Conservation (phyloP, 805 yeast species). For the Candida fluviatilis region DNA sequence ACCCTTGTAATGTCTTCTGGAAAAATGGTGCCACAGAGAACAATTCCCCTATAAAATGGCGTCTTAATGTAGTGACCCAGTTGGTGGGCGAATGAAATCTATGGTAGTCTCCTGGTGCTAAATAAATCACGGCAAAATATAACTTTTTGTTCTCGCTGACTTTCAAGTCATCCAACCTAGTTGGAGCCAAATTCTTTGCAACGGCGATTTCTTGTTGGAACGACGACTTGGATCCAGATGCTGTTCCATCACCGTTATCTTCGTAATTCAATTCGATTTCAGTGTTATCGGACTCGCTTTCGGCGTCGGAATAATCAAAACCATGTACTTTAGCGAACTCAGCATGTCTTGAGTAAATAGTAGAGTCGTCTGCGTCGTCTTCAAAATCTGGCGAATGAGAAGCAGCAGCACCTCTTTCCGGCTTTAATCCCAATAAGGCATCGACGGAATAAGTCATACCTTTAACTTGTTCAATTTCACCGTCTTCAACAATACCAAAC, state of each 20-base stretch:
- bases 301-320: conserved; percentile 54
- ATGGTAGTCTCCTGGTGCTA: conserved; percentile 98
- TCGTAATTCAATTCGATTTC: conserved; percentile 46
- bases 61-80: conserved; percentile 92
- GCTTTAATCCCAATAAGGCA: conserved; percentile 70
- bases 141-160: conserved; percentile 48
- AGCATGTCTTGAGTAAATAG: conserved; percentile 49
- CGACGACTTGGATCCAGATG: conserved; percentile 25
- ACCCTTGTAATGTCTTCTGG: conserved; percentile 79
- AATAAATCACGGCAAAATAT: conserved; percentile 85
- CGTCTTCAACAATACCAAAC: conserved; percentile 74
- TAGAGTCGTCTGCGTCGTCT: conserved; percentile 36
- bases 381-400: conserved; percentile 45
- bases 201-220: conserved; percentile 33
- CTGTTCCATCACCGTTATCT: conserved; percentile 67
- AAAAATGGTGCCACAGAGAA: conserved; percentile 96
- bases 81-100: conserved; percentile 93
- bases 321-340: conserved; percentile 80
- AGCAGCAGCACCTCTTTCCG: conserved; percentile 51
- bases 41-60: conserved; percentile 94
- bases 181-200: conserved; percentile 38
- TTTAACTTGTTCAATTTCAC: conserved; percentile 93
- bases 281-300: conserved; percentile 34
- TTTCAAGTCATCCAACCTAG: conserved; percentile 26
- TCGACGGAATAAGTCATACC: conserved; percentile 92